Evolutionary conservation across 2,329 filamentous ascomycete genomes (phyloP), one percentile per base, ranked within the genome.

Genomic region (Aspergillus proliferans): DNA sequence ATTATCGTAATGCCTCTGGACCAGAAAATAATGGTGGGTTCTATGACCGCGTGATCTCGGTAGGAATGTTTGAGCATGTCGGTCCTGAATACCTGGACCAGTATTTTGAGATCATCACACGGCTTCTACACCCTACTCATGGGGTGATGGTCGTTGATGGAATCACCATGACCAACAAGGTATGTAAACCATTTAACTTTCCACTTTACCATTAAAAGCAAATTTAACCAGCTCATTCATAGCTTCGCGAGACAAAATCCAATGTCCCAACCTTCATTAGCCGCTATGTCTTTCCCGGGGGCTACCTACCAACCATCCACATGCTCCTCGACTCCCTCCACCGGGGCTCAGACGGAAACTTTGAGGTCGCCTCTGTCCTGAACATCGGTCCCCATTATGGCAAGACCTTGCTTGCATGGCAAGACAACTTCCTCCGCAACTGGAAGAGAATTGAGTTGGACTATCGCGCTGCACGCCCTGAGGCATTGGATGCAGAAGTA

Each of bases 271-370:
- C 88, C 42, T 89, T 89, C 67, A 88, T 89, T 61, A 80, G 84
- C 49, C 82, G 83, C 53, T 87, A 89, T 67, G 88, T 89, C 47
- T 89, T 90, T 67, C 86, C 86, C 0, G 85, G 86, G n/a, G 86
- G 86, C 1, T 84, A 88, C 60, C 71, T 89, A 6, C 81, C 81
- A 0, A 78, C 77, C 2, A 74, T 76, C 28, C 79, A 74, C 12
- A 77, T 83, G 55, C 68, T 84, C 15, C 66, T 84, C 21, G 71
- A 75, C 45, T 76, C 83, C 30, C 84, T 89, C 54, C 78, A 76
- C 38, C 72, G 73, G 22, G 82, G 82, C 30, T 85, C 83, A 0
- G 67, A 74, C 8, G 81, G 82, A 0, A 79, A 78, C 0, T 72
- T 89, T 6, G 77, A 88, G 10, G 76, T 88, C 1, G 84, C 88